Percentiles rank a stretch among this genome's conserved stretches.
Evolutionary conservation across 352 stramenopile genomes (phyloP).

Genomic region (Globisporangium lucens): DNA sequence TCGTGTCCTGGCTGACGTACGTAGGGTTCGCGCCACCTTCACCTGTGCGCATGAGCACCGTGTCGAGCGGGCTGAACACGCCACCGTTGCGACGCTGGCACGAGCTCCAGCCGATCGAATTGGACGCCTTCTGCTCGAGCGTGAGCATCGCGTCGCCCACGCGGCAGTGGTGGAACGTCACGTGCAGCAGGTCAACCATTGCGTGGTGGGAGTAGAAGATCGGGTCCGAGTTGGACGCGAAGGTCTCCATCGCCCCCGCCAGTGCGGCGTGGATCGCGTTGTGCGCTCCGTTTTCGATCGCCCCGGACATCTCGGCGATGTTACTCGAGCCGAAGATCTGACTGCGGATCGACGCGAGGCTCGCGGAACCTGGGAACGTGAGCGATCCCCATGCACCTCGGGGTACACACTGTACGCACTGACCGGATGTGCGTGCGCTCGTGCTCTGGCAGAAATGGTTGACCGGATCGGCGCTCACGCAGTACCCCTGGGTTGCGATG

Average conservation of each 20-base stretch:
- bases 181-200: slow-evolving; percentile 42
- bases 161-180: slow-evolving; percentile 61
- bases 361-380: slow-evolving; percentile 27
- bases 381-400: slow-evolving; percentile 23
- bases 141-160: slow-evolving; percentile 23
- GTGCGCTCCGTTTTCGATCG: slow-evolving; percentile 45
- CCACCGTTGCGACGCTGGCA: slow-evolving; percentile 15
- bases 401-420: slow-evolving; percentile 37
- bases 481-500: slow-evolving; percentile 28
- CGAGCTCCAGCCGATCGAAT: slow-evolving; percentile 17
- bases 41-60: slow-evolving; percentile 28
- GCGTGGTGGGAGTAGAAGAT: slow-evolving; percentile 62
- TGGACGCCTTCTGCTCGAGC: slow-evolving; percentile 27
- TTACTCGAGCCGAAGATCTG: slow-evolving; percentile 42
- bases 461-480: slow-evolving; percentile 25
- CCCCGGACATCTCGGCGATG: slow-evolving; percentile 21
- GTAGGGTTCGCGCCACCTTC: slow-evolving; percentile 26
- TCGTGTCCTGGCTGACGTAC: slow-evolving; percentile 7
- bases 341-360: slow-evolving; percentile 38
- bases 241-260: slow-evolving; percentile 41
- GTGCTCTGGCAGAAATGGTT: slow-evolving; percentile 52
- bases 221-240: slow-evolving; percentile 47
- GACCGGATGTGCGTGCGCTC: slow-evolving; percentile 19
- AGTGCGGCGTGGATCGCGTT: slow-evolving; percentile 48
- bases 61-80: slow-evolving; percentile 8